Conservation (phyloP, 2,329 filamentous ascomycete genomes). For the Botrytis squamosa region DNA sequence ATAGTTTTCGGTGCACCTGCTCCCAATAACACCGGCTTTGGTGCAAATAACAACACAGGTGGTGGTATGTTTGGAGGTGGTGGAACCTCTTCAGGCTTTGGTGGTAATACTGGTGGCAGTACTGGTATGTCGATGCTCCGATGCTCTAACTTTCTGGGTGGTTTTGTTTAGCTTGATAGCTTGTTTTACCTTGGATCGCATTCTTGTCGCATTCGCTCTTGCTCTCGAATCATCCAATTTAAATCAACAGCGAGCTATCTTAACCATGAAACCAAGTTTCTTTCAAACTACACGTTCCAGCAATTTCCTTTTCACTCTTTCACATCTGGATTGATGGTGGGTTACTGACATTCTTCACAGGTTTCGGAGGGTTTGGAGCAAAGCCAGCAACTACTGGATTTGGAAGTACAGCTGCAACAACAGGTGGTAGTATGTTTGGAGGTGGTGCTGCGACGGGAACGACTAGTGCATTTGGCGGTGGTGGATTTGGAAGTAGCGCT, state of each 20-base stretch:
- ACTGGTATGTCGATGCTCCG: slow-evolving; percentile 40
- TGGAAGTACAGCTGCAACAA: slow-evolving; percentile 44
- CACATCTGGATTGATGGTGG: neutral
- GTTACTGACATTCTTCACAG: slow-evolving; percentile 32
- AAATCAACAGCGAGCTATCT: neutral
- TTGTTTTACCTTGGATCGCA: slow-evolving; percentile 19
- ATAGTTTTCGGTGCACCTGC: slow-evolving; percentile 45
- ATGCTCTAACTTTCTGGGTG: slow-evolving; percentile 29
- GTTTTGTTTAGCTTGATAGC: slow-evolving; percentile 28
- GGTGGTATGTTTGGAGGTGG: slow-evolving; percentile 41
- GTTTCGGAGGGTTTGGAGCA: slow-evolving; percentile 47
- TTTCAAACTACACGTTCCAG: neutral
- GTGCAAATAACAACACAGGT: slow-evolving; percentile 40
- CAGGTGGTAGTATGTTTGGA: slow-evolving; percentile 55
- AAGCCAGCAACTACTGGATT: slow-evolving; percentile 45
- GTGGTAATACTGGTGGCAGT: slow-evolving; percentile 37
- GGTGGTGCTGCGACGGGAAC: slow-evolving; percentile 37
- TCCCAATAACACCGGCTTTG: slow-evolving; percentile 43
- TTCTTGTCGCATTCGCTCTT: slow-evolving; percentile 17
- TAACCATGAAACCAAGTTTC: neutral
- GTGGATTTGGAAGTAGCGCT: slow-evolving; percentile 27
- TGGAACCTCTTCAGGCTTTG: slow-evolving; percentile 39
- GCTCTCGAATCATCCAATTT: slow-evolving; percentile 19
- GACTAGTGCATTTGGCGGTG: slow-evolving; percentile 29
- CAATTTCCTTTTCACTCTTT: neutral